phyloP scores from a whole-genome alignment of 176 grass and related monocot species.

The Avena insularis region DNA sequence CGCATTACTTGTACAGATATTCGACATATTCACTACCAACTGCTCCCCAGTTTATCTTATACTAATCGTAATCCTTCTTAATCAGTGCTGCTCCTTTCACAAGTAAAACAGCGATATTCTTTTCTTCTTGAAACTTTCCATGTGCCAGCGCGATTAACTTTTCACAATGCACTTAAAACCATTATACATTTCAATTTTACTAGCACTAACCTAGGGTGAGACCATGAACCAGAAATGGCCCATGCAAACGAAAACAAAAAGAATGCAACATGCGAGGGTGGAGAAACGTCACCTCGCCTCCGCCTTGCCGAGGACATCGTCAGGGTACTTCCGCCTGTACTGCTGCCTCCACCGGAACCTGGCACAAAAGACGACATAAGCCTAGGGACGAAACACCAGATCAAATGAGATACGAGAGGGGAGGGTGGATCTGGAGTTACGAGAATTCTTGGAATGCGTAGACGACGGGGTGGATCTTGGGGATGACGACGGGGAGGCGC shows the following conservation, averaged over 20 bases:
- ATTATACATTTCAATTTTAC: no score
- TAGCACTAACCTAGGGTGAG: background rate
- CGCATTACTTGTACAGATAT: background rate
- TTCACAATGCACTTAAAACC: no score
- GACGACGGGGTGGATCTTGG: slow-evolving; percentile 87
- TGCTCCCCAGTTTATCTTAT: background rate
- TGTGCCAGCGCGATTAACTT: no score
- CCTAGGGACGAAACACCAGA: background rate
- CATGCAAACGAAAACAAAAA: background rate
- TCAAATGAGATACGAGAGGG: background rate
- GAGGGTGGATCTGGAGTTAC: slow-evolving; percentile 40
- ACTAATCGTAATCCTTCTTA: background rate
- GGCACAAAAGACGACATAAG: slow-evolving; percentile 2
- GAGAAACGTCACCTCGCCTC: slow-evolving; percentile 51
- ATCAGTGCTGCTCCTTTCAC: no score
- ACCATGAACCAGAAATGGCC: background rate
- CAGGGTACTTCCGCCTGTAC: slow-evolving; percentile 84
- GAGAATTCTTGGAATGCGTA: slow-evolving; percentile 98
- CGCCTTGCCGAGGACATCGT: slow-evolving; percentile 74
- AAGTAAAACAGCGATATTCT: no score
- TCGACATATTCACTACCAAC: background rate
- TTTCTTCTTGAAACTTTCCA: no score
- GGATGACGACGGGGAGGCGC: slow-evolving; percentile 88
- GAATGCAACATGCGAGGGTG: background rate
- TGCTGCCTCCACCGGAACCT: slow-evolving; percentile 97